Conservation (phyloP, 2,329 filamentous ascomycete species). For the Neonectria punicea region DNA sequence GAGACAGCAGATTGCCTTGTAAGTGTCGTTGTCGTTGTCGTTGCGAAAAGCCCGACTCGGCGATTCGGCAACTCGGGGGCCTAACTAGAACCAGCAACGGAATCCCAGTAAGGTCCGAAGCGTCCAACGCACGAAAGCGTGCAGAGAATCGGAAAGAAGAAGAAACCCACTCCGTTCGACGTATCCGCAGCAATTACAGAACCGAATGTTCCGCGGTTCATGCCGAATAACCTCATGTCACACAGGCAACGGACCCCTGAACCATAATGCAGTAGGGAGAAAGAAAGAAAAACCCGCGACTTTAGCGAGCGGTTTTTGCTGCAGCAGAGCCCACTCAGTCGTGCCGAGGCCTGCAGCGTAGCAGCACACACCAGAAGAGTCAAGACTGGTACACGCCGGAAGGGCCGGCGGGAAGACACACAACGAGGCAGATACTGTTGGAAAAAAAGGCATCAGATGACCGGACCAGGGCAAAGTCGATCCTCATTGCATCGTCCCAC, state of each 20-base stretch:
- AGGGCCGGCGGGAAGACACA: conserved; percentile 22
- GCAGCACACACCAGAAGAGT: conserved; percentile 1
- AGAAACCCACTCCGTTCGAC: not conserved
- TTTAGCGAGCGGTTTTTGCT: conserved; percentile 11
- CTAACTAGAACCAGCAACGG: not conserved
- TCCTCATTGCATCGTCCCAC: conserved; percentile 33
- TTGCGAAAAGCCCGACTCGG: not conserved
- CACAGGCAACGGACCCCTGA: conserved; percentile 1
- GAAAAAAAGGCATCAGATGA: conserved; percentile 27
- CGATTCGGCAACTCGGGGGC: not conserved
- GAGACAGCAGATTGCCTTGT: not conserved
- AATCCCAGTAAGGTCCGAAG: not conserved
- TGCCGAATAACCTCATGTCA: conserved; percentile 12
- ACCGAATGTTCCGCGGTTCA: conserved; percentile 5
- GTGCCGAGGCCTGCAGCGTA: conserved; percentile 13
- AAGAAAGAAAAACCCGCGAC: not conserved
- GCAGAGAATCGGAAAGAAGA: not conserved
- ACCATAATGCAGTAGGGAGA: not conserved
- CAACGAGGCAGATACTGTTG: conserved; percentile 1
- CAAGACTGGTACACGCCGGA: conserved; percentile 20
- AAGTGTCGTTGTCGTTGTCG: not conserved
- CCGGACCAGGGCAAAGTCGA: conserved; percentile 15
- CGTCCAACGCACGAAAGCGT: not conserved
- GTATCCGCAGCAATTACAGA: not conserved
- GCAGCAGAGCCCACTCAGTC: not conserved